A percentile compares a stretch with the other conserved stretches of the same genome.
These are phyloP conservation scores for Fraxinus albicans DNA, from an alignment of 305 asterid species.

Conservation along the genomic window DNA sequence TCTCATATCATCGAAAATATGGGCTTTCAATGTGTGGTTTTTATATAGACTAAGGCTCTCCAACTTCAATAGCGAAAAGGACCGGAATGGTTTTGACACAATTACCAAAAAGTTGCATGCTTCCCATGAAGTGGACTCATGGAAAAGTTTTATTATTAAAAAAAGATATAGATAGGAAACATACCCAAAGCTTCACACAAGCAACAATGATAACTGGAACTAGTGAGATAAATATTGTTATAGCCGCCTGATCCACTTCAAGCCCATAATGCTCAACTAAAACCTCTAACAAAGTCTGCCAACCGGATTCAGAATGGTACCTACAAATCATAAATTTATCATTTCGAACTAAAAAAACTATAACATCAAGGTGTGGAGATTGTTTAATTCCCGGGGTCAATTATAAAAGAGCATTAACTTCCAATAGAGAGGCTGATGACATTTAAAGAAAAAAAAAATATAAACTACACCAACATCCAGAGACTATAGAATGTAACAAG, in stretches of 20 bases:
- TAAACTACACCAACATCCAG: not conserved
- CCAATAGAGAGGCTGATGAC: not conserved
- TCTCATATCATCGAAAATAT: too few species aligned
- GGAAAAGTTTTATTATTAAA: not conserved
- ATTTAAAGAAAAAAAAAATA: not conserved
- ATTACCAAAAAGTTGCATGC: not conserved
- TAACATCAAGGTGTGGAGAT: not conserved
- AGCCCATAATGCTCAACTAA: conserved; percentile 80
- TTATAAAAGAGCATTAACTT: not conserved
- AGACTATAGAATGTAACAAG: not conserved
- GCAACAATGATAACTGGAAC: conserved; percentile 84
- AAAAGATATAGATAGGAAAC: conserved; percentile 20
- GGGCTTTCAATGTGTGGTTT: too few species aligned
- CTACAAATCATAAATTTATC: conserved; percentile 39
- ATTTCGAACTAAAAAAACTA: not conserved
- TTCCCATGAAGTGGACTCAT: not conserved
- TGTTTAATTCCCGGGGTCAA: not conserved
- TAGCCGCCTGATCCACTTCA: conserved; percentile 68
- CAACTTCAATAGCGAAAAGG: not conserved
- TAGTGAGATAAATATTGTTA: conserved; percentile 69
- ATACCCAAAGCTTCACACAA: conserved; percentile 93
- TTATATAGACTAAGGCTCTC: too few species aligned
- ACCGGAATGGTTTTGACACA: not conserved
- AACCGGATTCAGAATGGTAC: conserved; percentile 91
- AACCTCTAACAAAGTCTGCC: conserved; percentile 81